Evolutionary conservation across 495 filamentous ascomycete species (phyloP).

Genomic region (Lophiotrema nucula): DNA sequence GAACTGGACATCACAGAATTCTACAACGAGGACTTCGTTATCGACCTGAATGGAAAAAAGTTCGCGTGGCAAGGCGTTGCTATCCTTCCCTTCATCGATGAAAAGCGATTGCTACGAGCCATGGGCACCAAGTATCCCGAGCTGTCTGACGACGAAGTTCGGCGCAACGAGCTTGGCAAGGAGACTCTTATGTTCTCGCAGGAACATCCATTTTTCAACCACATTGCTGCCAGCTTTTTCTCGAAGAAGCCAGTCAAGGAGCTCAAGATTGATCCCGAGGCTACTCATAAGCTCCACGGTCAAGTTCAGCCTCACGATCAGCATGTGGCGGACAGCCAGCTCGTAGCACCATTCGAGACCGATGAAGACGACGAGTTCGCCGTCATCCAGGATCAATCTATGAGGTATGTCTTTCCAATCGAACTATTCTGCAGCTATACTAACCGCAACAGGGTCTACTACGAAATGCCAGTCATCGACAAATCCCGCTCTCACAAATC

Average conservation of each 20-base stretch:
- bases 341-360: conserved; percentile 62
- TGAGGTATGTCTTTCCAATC: conserved; percentile 55
- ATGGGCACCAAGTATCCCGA: conserved; percentile 80
- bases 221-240: conserved; percentile 79
- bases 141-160: conserved; percentile 71
- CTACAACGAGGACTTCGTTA: conserved; percentile 89
- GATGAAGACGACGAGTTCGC: conserved; percentile 62
- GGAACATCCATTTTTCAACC: conserved; percentile 74
- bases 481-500: conserved; percentile 78
- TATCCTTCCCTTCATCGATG: conserved; percentile 93
- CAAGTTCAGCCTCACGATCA: conserved; percentile 74
- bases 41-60: conserved; percentile 97
- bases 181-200: conserved; percentile 85
- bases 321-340: conserved; percentile 70
- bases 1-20: conserved; percentile 95
- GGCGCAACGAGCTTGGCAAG: conserved; percentile 75
- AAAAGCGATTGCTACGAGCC: conserved; percentile 76
- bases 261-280: conserved; percentile 66
- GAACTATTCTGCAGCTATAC: neutral
- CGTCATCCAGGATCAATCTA: conserved; percentile 77
- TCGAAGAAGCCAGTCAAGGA: conserved; percentile 64
- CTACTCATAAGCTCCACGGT: conserved; percentile 79
- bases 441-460: conserved; percentile 65
- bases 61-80: conserved; percentile 97
- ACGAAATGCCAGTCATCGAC: conserved; percentile 65